Evolutionary conservation across 768 basidiomycete species (phyloP).

Genomic region (Tremella fuciformis): DNA sequence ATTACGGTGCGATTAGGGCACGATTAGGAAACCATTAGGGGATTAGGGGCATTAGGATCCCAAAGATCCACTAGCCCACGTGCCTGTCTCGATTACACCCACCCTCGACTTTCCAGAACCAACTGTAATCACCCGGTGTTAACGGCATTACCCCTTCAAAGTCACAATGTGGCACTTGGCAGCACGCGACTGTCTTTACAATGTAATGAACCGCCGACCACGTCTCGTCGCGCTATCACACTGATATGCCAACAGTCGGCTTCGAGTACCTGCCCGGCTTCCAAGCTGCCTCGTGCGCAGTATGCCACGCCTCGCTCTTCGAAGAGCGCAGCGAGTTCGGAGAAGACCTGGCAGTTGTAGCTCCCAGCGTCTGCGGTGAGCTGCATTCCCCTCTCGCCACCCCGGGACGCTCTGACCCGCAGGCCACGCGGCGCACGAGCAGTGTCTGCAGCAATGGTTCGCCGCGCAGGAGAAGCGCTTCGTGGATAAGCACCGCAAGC

Average conservation of each 20-base stretch:
- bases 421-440: slow-evolving; percentile 2
- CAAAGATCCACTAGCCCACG: too few relatives aligned
- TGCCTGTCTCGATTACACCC: background rate
- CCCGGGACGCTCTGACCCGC: background rate
- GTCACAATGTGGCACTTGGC: background rate
- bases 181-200: slow-evolving; percentile 2
- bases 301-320: background rate
- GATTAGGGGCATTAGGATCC: too few relatives aligned
- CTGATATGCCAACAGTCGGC: background rate
- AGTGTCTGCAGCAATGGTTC: slow-evolving; percentile 4
- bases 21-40: too few relatives aligned
- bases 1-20: too few relatives aligned
- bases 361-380: background rate
- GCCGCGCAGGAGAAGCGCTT: background rate
- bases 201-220: background rate
- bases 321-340: background rate
- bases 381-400: background rate
- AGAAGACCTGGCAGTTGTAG: background rate
- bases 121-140: too few relatives aligned
- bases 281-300: slow-evolving; percentile 2
- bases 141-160: too few relatives aligned
- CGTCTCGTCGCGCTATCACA: background rate
- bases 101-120: background rate
- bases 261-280: slow-evolving; percentile 3
- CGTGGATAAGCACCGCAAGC: background rate